These are phyloP conservation scores for Wickerhamiella bombiphila DNA, from an alignment of 805 yeast species.

Conservation along the genomic window DNA sequence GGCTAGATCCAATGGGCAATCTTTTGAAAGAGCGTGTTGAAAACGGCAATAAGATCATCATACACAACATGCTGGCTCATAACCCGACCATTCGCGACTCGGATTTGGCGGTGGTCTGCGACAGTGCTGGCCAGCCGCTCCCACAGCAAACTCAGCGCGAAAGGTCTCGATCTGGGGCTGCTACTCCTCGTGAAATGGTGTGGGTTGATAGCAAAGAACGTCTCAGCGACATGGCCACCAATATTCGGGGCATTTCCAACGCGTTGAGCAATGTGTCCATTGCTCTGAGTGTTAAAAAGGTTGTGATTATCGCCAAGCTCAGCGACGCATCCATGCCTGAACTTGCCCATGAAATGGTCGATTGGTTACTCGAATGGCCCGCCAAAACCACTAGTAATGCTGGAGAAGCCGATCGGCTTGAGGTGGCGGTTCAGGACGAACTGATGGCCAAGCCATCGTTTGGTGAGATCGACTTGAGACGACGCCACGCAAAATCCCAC, in stretches of 20 bases:
- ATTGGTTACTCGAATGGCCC: conserved; percentile 18
- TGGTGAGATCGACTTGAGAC: conserved; percentile 37
- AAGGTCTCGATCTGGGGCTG: conserved; percentile 10
- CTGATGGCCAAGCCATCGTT: conserved; percentile 50
- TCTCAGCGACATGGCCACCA: conserved; percentile 19
- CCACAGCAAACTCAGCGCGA: conserved; percentile 3
- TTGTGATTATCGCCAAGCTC: conserved; percentile 17
- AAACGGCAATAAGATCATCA: conserved; percentile 7
- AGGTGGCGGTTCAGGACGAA: conserved; percentile 61
- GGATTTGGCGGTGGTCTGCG: background rate
- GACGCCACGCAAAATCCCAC: conserved; percentile 31
- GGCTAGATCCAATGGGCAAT: background rate
- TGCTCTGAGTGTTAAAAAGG: conserved; percentile 15
- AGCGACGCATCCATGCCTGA: conserved; percentile 16
- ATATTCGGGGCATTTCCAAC: conserved; percentile 19
- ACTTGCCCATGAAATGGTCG: conserved; percentile 13
- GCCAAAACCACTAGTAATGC: conserved; percentile 7
- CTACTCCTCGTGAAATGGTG: conserved; percentile 18
- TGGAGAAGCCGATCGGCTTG: conserved; percentile 14
- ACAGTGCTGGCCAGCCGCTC: background rate
- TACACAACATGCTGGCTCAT: conserved; percentile 14
- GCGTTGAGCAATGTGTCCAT: conserved; percentile 18
- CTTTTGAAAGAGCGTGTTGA: background rate
- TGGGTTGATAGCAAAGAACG: conserved; percentile 20
- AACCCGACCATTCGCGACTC: conserved; percentile 8